Evolutionary conservation across 495 filamentous ascomycete species (phyloP).

Genomic region (Sordaria brevicollis): DNA sequence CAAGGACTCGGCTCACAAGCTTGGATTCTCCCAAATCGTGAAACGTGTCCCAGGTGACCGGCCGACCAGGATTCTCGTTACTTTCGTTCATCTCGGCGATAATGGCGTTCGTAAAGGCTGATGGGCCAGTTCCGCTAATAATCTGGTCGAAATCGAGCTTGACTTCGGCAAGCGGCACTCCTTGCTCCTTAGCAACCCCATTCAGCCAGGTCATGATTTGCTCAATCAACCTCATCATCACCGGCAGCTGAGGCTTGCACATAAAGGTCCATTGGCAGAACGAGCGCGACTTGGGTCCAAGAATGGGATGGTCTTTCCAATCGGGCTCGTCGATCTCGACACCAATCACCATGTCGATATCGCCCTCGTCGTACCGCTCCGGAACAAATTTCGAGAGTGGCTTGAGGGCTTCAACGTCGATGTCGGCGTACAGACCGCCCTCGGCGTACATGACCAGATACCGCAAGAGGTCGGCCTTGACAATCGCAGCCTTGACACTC

Average conservation of each 20-base stretch:
- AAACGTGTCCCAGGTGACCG: slow-evolving; percentile 44
- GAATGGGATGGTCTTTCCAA: slow-evolving; percentile 48
- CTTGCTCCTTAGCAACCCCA: slow-evolving; percentile 42
- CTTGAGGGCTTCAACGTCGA: slow-evolving; percentile 46
- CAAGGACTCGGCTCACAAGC: slow-evolving; percentile 44
- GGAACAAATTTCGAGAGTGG: slow-evolving; percentile 43
- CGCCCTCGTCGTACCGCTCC: slow-evolving; percentile 30
- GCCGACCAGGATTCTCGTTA: slow-evolving; percentile 10
- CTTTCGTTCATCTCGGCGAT: slow-evolving; percentile 44
- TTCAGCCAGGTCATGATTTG: slow-evolving; percentile 51
- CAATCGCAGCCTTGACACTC: slow-evolving; percentile 45
- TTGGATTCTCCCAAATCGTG: slow-evolving; percentile 49
- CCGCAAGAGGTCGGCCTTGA: slow-evolving; percentile 50
- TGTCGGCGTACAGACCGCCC: slow-evolving; percentile 48
- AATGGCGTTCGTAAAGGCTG: slow-evolving; percentile 52
- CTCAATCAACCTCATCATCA: slow-evolving; percentile 52
- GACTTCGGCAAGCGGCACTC: slow-evolving; percentile 40
- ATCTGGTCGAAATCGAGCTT: slow-evolving; percentile 57
- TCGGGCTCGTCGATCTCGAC: slow-evolving; percentile 56
- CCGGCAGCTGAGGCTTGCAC: slow-evolving; percentile 49
- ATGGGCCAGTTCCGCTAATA: slow-evolving; percentile 55
- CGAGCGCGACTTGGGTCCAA: slow-evolving; percentile 49
- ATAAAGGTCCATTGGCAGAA: slow-evolving; percentile 66
- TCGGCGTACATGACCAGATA: slow-evolving; percentile 49
- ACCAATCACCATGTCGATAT: slow-evolving; percentile 52